These are phyloP conservation scores for Yarrowia divulgata DNA, from an alignment of 805 yeast genomes.

Conservation along the genomic window DNA sequence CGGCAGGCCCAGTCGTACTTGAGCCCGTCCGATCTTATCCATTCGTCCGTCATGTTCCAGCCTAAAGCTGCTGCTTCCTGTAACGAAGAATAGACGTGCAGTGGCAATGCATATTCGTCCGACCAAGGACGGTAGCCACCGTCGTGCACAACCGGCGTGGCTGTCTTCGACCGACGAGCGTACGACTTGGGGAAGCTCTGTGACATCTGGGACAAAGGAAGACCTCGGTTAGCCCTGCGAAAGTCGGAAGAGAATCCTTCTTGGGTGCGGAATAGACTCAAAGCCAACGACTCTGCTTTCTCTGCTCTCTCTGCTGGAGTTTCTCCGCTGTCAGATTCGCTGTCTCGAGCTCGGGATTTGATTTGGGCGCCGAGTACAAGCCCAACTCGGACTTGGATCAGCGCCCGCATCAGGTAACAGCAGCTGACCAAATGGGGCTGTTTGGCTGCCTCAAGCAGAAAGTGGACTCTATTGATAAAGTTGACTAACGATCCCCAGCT, in stretches of 20 bases:
- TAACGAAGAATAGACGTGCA: constrained; percentile 51
- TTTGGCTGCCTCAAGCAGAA: constrained; percentile 45
- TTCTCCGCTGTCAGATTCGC: background rate
- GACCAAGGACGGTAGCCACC: constrained; percentile 49
- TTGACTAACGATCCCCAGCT: constrained; percentile 52
- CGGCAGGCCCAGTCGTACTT: constrained; percentile 47
- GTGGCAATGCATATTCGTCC: constrained; percentile 51
- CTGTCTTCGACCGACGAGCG: constrained; percentile 40
- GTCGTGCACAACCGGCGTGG: constrained; percentile 43
- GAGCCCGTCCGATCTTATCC: constrained; percentile 49
- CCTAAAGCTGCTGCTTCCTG: constrained; percentile 55
- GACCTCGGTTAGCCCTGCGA: constrained; percentile 45
- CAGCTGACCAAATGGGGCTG: constrained; percentile 47
- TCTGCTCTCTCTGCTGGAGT: too few species aligned
- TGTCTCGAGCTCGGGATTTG: constrained; percentile 6
- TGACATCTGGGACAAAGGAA: constrained; percentile 43
- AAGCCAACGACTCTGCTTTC: constrained; percentile 2
- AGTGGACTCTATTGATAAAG: constrained; percentile 46
- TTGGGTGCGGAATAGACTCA: constrained; percentile 21
- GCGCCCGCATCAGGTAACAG: constrained; percentile 49
- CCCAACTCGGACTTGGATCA: constrained; percentile 42
- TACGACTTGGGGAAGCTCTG: constrained; percentile 44
- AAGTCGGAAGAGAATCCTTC: constrained; percentile 47
- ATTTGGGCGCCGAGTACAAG: constrained; percentile 4
- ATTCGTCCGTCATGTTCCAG: constrained; percentile 50